Percentiles rank a stretch among this genome's conserved stretches.
Conservation (phyloP, 768 basidiomycete genomes). For the Tylopilus vinaceipallidus region DNA sequence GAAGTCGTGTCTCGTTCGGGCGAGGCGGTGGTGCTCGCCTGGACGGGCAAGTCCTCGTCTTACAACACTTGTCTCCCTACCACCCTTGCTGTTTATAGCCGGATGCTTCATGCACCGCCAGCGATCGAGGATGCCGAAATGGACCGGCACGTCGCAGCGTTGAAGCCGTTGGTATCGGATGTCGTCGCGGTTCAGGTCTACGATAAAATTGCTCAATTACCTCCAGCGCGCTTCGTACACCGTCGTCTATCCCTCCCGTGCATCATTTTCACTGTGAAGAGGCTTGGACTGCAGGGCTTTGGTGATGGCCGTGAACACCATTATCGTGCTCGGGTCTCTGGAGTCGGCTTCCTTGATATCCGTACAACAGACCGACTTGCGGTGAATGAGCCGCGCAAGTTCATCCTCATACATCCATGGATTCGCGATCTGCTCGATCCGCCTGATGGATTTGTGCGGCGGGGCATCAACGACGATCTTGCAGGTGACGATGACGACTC, state of each 20-base stretch:
- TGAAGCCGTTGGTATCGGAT: too few relatives aligned
- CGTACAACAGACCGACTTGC: background rate
- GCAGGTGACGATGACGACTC: background rate
- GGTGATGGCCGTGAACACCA: too few relatives aligned
- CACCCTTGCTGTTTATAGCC: too few relatives aligned
- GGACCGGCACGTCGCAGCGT: too few relatives aligned
- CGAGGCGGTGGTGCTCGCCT: too few relatives aligned
- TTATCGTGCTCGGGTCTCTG: background rate
- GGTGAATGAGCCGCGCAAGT: background rate
- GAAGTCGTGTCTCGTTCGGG: too few relatives aligned
- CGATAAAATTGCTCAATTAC: too few relatives aligned
- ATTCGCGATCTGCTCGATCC: background rate
- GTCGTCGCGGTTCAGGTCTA: too few relatives aligned
- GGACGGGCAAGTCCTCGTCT: too few relatives aligned
- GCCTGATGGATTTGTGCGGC: background rate
- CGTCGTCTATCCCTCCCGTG: background rate
- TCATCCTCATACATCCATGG: background rate
- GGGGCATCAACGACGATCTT: background rate
- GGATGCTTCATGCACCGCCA: too few relatives aligned
- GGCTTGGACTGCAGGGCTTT: background rate
- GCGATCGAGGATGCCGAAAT: too few relatives aligned
- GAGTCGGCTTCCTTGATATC: background rate
- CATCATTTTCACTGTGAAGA: background rate
- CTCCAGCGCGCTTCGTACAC: background rate
- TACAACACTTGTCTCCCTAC: too few relatives aligned